A percentile compares a stretch with the other conserved stretches of the same genome.
Conservation (phyloP, 371 early-diverging fungal species). For the Rhizopus arrhizus region DNA sequence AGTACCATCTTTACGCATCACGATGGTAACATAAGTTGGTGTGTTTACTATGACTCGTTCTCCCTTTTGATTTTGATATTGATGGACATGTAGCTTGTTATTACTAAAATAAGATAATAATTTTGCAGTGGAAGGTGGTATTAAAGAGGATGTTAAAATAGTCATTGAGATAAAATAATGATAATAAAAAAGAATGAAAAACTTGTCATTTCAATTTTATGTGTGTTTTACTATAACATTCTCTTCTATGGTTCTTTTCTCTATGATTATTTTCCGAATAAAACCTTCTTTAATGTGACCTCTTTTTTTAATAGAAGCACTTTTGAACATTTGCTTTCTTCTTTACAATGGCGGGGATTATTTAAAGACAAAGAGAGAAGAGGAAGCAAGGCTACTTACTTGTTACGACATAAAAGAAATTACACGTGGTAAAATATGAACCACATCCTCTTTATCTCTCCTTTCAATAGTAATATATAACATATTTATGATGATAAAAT, state of each 20-base stretch:
- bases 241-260: slow-evolving; percentile 10
- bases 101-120: slow-evolving; percentile 24
- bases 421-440: too few species aligned
- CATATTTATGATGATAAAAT: too few species aligned
- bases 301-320: too few species aligned
- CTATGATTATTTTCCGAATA: slow-evolving; percentile 1
- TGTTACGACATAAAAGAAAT: too few species aligned
- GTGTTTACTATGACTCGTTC: slow-evolving; percentile 1
- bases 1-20: slow-evolving; percentile 32
- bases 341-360: neutral
- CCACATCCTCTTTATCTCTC: too few species aligned
- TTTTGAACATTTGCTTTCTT: neutral
- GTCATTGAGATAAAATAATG: slow-evolving; percentile 15
- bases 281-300: neutral
- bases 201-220: slow-evolving; percentile 1
- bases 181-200: slow-evolving; percentile 6
- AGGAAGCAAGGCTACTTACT: too few species aligned
- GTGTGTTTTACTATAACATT: slow-evolving; percentile 6
- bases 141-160: slow-evolving; percentile 24
- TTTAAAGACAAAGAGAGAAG: too few species aligned
- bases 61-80: slow-evolving; percentile 1
- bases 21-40: slow-evolving; percentile 25
- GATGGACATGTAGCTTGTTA: slow-evolving; percentile 8
- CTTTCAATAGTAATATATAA: too few species aligned
- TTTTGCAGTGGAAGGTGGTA: slow-evolving; percentile 24